Percentiles rank a stretch among this genome's conserved stretches.
Evolutionary conservation across 192 early-diverging fungal species (phyloP).

Genomic region (Helicostylum pulchrum): DNA sequence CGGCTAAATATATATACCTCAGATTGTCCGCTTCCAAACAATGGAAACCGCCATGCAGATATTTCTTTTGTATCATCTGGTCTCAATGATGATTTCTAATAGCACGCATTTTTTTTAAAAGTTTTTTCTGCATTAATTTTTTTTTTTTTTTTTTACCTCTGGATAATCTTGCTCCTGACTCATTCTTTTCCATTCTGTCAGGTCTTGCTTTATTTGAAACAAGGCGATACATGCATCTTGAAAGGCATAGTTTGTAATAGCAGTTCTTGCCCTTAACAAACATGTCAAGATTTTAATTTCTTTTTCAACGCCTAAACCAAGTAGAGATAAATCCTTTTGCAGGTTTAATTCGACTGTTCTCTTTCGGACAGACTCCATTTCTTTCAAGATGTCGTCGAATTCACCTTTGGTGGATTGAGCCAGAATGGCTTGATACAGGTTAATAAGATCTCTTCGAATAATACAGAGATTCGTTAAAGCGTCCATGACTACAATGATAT

Average conservation of each 20-base stretch:
- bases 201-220: conserved; percentile 28
- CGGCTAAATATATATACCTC: conserved; percentile 11
- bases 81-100: conserved; percentile 27
- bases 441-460: conserved; percentile 26
- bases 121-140: not conserved
- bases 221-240: conserved; percentile 44
- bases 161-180: conserved; percentile 45
- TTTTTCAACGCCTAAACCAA: conserved; percentile 37
- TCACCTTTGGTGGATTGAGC: conserved; percentile 32
- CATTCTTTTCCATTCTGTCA: conserved; percentile 42
- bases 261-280: conserved; percentile 31
- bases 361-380: conserved; percentile 21
- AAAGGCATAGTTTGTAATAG: conserved; percentile 44
- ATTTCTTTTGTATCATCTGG: conserved; percentile 18
- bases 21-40: conserved; percentile 8
- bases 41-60: conserved; percentile 7
- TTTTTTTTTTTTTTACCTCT: conserved; percentile 25
- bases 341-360: conserved; percentile 5
- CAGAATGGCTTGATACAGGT: conserved; percentile 39
- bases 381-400: conserved; percentile 24
- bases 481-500: not conserved
- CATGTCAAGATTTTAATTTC: conserved; percentile 39
- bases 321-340: conserved; percentile 23
- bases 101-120: not conserved
- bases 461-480: conserved; percentile 19